A percentile compares a stretch with the other conserved stretches of the same genome.
Evolutionary conservation across 2,329 filamentous ascomycete species (phyloP).

Genomic region (Trematosphaeria pertusa): DNA sequence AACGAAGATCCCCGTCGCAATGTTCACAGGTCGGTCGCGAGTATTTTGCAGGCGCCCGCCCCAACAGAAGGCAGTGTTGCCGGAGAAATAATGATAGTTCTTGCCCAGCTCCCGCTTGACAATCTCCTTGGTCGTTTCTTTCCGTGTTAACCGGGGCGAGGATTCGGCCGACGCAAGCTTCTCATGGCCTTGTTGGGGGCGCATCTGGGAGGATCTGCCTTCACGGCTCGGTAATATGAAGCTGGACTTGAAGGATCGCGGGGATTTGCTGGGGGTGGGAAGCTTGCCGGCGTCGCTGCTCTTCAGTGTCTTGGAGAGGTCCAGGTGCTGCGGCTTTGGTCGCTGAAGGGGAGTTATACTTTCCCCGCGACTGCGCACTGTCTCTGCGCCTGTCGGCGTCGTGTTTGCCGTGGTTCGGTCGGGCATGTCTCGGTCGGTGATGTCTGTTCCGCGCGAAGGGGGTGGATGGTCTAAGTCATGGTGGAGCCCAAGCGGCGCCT

Average conservation of each 20-base stretch:
- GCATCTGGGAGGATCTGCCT: constrained; percentile 56
- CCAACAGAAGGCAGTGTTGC: constrained; percentile 89
- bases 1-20: constrained; percentile 83
- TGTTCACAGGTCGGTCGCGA: constrained; percentile 83
- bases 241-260: constrained; percentile 77
- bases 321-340: constrained; percentile 61
- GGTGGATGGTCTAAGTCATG: constrained; percentile 55
- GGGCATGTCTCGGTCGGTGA: constrained; percentile 74
- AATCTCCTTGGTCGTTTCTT: constrained; percentile 50
- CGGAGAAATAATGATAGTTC: constrained; percentile 92
- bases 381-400: constrained; percentile 69
- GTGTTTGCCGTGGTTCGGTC: constrained; percentile 77
- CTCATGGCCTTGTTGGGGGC: constrained; percentile 68
- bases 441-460: constrained; percentile 79
- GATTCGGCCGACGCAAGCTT: constrained; percentile 84
- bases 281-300: constrained; percentile 59
- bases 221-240: constrained; percentile 71
- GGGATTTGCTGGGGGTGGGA: constrained; percentile 70
- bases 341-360: constrained; percentile 79
- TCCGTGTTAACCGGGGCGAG: constrained; percentile 67
- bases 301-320: constrained; percentile 67
- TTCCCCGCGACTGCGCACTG: constrained; percentile 71
- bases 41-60: constrained; percentile 90
- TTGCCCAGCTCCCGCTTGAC: constrained; percentile 62
- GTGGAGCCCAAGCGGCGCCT: constrained; percentile 39